Percentiles rank a stretch among this genome's conserved stretches.
These are phyloP conservation scores for Rhodamnia argentea DNA, from an alignment of 345 rosid genomes.

Conservation along the genomic window DNA sequence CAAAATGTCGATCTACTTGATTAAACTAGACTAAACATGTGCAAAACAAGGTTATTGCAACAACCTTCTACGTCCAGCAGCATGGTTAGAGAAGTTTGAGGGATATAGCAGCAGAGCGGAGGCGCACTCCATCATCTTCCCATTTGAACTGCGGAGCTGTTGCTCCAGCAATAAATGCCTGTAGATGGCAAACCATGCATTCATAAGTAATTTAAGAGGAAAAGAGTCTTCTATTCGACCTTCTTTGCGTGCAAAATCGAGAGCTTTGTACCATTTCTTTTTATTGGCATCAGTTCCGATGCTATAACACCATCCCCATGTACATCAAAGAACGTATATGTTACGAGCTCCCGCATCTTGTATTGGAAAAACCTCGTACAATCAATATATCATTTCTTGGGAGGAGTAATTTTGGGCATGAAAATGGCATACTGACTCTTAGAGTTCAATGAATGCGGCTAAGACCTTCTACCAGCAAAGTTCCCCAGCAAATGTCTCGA, in stretches of 20 bases:
- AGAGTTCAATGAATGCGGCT: background rate
- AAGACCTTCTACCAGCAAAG: background rate
- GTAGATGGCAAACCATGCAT: background rate
- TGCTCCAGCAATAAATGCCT: slow-evolving; percentile 87
- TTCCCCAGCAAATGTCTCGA: background rate
- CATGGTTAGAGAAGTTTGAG: slow-evolving; percentile 33
- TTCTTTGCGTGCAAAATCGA: background rate
- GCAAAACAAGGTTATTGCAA: background rate
- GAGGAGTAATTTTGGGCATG: background rate
- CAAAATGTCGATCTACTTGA: background rate
- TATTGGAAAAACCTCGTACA: background rate
- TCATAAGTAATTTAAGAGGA: background rate
- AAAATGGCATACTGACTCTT: background rate
- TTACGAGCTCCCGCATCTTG: background rate
- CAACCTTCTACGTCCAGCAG: background rate
- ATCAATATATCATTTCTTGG: background rate
- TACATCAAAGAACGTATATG: background rate
- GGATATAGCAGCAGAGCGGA: slow-evolving; percentile 80
- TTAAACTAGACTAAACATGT: background rate
- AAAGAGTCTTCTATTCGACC: background rate
- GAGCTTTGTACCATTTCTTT: background rate
- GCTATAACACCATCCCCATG: background rate
- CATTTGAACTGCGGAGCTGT: slow-evolving; percentile 73
- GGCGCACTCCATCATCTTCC: slow-evolving; percentile 69
- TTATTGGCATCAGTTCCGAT: background rate